A percentile compares a stretch with the other conserved stretches of the same genome.
Evolutionary conservation across 371 early-diverging fungal species (phyloP).

Genomic region (Coemansia linderi): DNA sequence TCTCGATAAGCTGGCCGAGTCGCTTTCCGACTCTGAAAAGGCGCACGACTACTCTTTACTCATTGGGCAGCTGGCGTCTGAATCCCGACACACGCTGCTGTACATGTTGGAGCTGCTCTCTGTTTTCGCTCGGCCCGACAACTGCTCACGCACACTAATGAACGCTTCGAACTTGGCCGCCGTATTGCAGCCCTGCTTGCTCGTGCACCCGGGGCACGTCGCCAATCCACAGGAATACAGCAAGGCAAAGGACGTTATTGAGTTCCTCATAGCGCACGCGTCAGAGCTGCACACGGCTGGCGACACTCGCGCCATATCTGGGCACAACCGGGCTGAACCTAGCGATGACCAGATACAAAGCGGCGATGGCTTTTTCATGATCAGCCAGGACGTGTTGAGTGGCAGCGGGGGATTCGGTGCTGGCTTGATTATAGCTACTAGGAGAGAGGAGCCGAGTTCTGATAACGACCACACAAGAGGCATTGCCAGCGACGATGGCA

Average conservation of each 20-base stretch:
- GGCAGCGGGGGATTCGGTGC: conserved; percentile 12
- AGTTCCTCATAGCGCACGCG: conserved; percentile 52
- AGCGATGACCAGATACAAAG: background rate
- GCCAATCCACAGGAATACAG: conserved; percentile 54
- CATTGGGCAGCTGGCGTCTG: conserved; percentile 30
- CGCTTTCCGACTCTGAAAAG: conserved; percentile 26
- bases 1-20: conserved; percentile 34
- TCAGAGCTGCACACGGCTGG: conserved; percentile 19
- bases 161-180: conserved; percentile 54
- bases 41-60: conserved; percentile 38
- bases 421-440: conserved; percentile 30
- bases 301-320: background rate
- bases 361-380: background rate
- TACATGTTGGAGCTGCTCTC: conserved; percentile 51
- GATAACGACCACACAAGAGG: conserved; percentile 16
- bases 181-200: conserved; percentile 53
- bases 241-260: conserved; percentile 50
- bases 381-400: background rate
- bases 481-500: conserved; percentile 40
- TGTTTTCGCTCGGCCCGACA: conserved; percentile 38
- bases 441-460: background rate
- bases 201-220: conserved; percentile 54
- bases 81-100: conserved; percentile 42
- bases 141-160: conserved; percentile 50
- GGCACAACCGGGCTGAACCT: background rate